phyloP scores from a whole-genome alignment of 495 filamentous ascomycete genomes.

The Cenococcum geophilum region DNA sequence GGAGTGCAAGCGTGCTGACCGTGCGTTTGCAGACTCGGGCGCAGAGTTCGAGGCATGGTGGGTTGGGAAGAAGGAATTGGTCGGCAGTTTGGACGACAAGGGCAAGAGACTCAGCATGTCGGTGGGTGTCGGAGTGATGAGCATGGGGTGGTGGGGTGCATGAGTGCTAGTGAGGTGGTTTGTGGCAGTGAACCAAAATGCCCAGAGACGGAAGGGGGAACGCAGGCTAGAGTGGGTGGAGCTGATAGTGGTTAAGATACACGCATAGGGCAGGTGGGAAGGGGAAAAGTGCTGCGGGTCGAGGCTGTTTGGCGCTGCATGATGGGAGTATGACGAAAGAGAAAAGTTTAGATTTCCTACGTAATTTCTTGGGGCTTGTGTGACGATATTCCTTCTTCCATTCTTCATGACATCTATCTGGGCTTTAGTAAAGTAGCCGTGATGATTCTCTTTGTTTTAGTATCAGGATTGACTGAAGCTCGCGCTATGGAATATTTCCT shows the following conservation, averaged over 20 bases:
- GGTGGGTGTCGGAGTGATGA: constrained; percentile 8
- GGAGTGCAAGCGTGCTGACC: constrained; percentile 14
- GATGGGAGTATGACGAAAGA: no score
- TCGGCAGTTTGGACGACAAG: constrained; percentile 12
- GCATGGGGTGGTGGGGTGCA: constrained; percentile 24
- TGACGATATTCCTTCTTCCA: neutral
- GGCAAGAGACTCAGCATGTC: constrained; percentile 10
- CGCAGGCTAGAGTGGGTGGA: neutral
- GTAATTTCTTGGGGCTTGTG: neutral
- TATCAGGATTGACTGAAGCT: constrained; percentile 1
- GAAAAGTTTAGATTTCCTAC: no score
- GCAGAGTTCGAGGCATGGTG: constrained; percentile 24
- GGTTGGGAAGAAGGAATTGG: constrained; percentile 17
- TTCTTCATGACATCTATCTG: neutral
- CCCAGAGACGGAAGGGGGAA: neutral
- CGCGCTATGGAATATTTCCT: neutral
- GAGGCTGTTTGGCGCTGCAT: no score
- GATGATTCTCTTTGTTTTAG: constrained; percentile 1
- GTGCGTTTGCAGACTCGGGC: neutral
- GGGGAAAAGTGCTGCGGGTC: no score
- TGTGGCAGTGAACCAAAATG: constrained; percentile 4
- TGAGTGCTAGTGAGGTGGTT: constrained; percentile 26
- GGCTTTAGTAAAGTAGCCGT: neutral
- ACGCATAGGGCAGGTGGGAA: neutral
- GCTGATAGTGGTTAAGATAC: neutral